These are phyloP conservation scores for Trametes cinnabarina DNA, from an alignment of 768 basidiomycete species.

Conservation along the genomic window DNA sequence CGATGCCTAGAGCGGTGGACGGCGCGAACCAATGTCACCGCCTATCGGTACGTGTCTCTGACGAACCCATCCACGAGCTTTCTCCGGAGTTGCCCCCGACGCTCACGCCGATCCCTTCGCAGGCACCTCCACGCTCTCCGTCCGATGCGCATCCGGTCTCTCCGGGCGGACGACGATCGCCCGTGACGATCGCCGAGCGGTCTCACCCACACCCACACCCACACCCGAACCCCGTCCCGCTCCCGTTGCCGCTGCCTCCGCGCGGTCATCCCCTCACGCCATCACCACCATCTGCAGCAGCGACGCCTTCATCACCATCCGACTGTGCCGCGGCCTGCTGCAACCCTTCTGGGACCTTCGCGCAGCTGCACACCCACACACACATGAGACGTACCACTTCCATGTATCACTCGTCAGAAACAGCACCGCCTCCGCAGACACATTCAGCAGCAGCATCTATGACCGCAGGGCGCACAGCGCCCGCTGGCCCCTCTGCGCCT, in stretches of 20 bases:
- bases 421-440: too few species aligned
- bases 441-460: background rate
- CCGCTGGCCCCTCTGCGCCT: background rate
- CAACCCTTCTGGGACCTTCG: background rate
- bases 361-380: background rate
- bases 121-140: slow-evolving; percentile 7
- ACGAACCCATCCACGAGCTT: background rate
- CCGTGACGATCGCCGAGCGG: slow-evolving; percentile 1
- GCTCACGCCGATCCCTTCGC: slow-evolving; percentile 9
- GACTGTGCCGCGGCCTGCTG: background rate
- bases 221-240: background rate
- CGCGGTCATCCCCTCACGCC: background rate
- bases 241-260: background rate
- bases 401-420: background rate
- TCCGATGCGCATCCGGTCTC: slow-evolving; percentile 2
- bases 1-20: background rate
- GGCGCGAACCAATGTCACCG: background rate
- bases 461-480: background rate
- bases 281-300: background rate
- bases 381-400: background rate
- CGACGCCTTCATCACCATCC: background rate
- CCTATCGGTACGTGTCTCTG: slow-evolving; percentile 3
- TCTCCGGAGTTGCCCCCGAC: slow-evolving; percentile 6
- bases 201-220: background rate
- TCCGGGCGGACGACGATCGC: slow-evolving; percentile 5